Percentiles rank a stretch among this genome's conserved stretches.
Evolutionary conservation across 257 asterid genomes (phyloP).

Genomic region (Fraxinus excelsior): DNA sequence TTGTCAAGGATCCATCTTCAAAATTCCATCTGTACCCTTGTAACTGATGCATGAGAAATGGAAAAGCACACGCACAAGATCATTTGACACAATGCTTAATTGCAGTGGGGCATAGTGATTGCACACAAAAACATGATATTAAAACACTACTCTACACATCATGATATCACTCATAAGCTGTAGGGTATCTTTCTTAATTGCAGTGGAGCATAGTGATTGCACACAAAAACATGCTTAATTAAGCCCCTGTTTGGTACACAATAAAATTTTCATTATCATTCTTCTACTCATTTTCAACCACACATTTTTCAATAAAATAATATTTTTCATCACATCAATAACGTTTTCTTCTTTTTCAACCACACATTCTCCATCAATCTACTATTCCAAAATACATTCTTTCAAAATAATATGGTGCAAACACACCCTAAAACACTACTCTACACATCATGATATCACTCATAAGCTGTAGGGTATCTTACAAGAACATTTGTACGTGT

Average conservation of each 20-base stretch:
- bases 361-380: too few relatives aligned
- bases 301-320: too few relatives aligned
- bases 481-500: not conserved
- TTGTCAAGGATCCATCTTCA: not conserved
- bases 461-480: not conserved
- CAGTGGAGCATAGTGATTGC: not conserved
- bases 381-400: too few relatives aligned
- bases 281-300: too few relatives aligned
- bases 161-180: not conserved
- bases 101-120: not conserved
- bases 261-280: too few relatives aligned
- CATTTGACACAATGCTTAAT: not conserved
- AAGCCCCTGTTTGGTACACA: too few relatives aligned
- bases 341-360: too few relatives aligned
- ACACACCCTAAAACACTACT: not conserved
- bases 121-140: too few relatives aligned
- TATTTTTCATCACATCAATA: too few relatives aligned
- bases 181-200: not conserved
- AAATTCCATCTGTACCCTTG: not conserved
- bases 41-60: not conserved
- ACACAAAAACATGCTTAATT: not conserved
- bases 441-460: not conserved
- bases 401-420: too few relatives aligned
- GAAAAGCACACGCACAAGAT: not conserved
- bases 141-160: not conserved